Conservation (phyloP, 208 protist genomes). For the Leishmania turanica region DNA sequence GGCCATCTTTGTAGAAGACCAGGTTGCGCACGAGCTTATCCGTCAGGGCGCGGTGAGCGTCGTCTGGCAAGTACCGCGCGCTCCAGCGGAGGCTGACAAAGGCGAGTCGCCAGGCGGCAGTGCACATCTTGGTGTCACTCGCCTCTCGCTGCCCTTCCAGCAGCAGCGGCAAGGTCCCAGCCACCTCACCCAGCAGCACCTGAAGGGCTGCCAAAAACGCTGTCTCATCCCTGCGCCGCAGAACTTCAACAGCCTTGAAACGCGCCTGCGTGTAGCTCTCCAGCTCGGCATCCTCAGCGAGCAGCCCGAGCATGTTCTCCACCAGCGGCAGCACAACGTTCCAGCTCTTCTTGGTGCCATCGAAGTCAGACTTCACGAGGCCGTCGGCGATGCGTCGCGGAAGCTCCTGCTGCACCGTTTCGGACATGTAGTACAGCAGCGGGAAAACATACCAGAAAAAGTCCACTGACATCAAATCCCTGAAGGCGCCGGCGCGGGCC, state of each 20-base stretch:
- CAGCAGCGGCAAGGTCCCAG: constrained; percentile 65
- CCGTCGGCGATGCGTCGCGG: constrained; percentile 62
- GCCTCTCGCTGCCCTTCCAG: constrained; percentile 43
- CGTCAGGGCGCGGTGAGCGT: constrained; percentile 18
- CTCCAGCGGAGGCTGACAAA: constrained; percentile 61
- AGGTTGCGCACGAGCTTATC: constrained; percentile 50
- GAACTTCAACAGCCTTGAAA: constrained; percentile 34
- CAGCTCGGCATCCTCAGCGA: constrained; percentile 64
- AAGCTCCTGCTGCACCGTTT: constrained; percentile 54
- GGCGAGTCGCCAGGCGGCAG: constrained; percentile 62
- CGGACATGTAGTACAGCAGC: constrained; percentile 79
- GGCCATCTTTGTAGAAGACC: constrained; percentile 42
- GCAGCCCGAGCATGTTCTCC: constrained; percentile 54
- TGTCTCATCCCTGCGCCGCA: constrained; percentile 26
- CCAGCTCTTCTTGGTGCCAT: constrained; percentile 52
- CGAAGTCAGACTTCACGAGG: constrained; percentile 62
- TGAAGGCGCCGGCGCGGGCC: constrained; percentile 29
- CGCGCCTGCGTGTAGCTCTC: constrained; percentile 40
- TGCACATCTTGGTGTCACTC: constrained; percentile 49
- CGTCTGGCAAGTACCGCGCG: constrained; percentile 21
- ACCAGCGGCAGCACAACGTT: constrained; percentile 59
- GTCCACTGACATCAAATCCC: constrained; percentile 60
- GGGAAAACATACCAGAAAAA: constrained; percentile 82
- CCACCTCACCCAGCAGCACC: constrained; percentile 22
- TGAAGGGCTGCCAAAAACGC: constrained; percentile 24